phyloP scores from a whole-genome alignment of 192 early-diverging fungal genomes.

The Tieghemiomyces parasiticus region DNA sequence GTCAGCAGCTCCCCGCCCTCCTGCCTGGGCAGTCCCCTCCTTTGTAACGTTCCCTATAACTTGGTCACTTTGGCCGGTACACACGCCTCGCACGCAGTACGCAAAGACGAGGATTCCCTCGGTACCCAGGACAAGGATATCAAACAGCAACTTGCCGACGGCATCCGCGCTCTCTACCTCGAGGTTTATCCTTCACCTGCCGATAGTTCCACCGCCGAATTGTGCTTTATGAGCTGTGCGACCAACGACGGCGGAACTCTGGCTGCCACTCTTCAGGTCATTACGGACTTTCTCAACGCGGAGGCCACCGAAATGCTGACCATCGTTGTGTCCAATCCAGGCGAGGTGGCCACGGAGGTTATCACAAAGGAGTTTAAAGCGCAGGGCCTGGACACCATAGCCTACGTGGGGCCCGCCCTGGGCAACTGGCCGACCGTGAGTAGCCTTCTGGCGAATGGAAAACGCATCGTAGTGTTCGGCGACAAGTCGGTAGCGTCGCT shows the following conservation, averaged over 20 bases:
- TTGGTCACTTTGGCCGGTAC: constrained; percentile 48
- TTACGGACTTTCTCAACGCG: constrained; percentile 40
- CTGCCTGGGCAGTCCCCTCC: constrained; percentile 53
- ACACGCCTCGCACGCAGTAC: constrained; percentile 52
- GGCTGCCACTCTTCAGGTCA: constrained; percentile 31
- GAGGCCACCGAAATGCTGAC: constrained; percentile 63
- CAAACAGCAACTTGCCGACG: constrained; percentile 47
- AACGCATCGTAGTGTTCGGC: constrained; percentile 46
- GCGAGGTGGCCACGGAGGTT: constrained; percentile 25
- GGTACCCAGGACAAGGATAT: constrained; percentile 55
- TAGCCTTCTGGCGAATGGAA: constrained; percentile 42
- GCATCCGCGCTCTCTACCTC: constrained; percentile 59
- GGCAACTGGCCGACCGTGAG: constrained; percentile 50
- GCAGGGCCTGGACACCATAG: constrained; percentile 27
- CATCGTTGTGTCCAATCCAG: constrained; percentile 55
- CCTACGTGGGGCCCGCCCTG: constrained; percentile 20
- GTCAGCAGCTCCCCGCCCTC: not conserved
- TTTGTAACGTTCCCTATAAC: constrained; percentile 47
- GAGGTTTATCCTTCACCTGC: constrained; percentile 29
- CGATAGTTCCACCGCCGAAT: not conserved
- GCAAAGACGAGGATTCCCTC: constrained; percentile 29
- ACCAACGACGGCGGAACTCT: constrained; percentile 44
- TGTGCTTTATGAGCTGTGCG: constrained; percentile 51
- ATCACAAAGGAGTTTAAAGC: constrained; percentile 34
- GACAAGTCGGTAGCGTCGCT: constrained; percentile 16